Evolutionary conservation across 2,329 filamentous ascomycete species (phyloP), one percentile per base, ranked within the genome.

Genomic region (Zymoseptoria passerinii): DNA sequence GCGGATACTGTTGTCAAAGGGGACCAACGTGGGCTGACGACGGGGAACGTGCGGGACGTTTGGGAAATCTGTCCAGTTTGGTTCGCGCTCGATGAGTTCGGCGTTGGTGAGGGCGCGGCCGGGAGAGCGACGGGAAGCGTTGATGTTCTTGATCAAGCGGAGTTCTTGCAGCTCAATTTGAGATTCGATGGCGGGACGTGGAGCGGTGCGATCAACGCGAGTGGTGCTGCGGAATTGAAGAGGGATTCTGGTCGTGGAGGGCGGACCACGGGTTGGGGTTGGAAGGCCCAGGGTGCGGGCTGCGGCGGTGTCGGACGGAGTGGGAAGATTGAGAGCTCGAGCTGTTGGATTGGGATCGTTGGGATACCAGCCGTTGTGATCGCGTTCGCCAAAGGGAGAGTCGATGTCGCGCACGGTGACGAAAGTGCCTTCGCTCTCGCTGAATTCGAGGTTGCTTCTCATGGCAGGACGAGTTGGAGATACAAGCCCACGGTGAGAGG

Each of bases 101-200:
- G 35, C 56, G 48, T 54, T 50, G n/a, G 56, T 50, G 4, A 54
- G 19, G 0, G 23, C 51, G 16, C 28, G 51, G 23, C 56, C 40
- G 16, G 27, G 23, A n/a, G 49, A 50, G 19, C 50, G 54, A 28
- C 28, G 8, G 29, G 8, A 18, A 13, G 35, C 35, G 35, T 44
- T 16, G 13, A n/a, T 44, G 10, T 44, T 16, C 50, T 54, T 61
- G 52, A 61, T 29, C 29, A 63, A 58, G 16, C 55, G 58, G 35
- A 63, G 53, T 27, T 61, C 56, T 10, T 27, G 49, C 49, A 50
- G 19, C 8, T 50, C 49, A 20, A 50, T 50, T 18, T 50, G 49
- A 10, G 19, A 20, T 20, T 50, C 49, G 23, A 50, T 50, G 8
- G 49, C 49, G 23, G 49, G 49, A 16, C 35, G 35, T 16, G 35